Evolutionary conservation across 306 rosid genomes (phyloP), one percentile per base, ranked within the genome.

Genomic region (Dryas octopetala): DNA sequence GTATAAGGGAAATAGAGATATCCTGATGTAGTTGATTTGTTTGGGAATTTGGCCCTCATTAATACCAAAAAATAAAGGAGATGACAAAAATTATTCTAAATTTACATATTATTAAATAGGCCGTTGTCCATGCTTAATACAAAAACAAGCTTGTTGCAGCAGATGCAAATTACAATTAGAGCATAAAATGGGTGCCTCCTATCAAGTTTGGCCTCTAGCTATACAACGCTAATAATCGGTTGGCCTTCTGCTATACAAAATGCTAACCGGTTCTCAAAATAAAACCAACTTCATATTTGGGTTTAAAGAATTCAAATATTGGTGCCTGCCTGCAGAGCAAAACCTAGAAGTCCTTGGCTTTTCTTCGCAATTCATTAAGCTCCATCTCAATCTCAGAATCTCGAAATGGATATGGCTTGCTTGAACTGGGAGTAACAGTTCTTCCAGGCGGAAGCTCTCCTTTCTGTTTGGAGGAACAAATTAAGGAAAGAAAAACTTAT

Each of bases 361-460:
- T 91, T 77, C 82, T 87, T 80, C 98, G 89, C 87, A 93, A 78
- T 85, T 70, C 89, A 61, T 93, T 91, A 70, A 91, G 98, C 80
- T 93, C 97, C 77, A 44, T 81, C 85, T 93, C 98, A 51, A 93
- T 93, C 71, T 89, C 98, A 9, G 90, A 58, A 80, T 93, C 98
- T 76, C 87, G 89, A 84, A 91, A 80, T 17, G 97, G 97, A 51
- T 61, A 85, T 66, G 90, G 79, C 54, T 74, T 79, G 78, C 58
- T 82, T 0, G 83, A 28, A 68, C 80, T 85, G 11, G 84, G 32
- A 54, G 78, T 16, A 47, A 46, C 66, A 55, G 89, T 88, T 89
- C 97, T 89, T 80, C 98, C 98, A 5, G 96, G 97, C 38, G 97
- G 98, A 73, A 93, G 97, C 72, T 93, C 96, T 63, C 98, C 98